phyloP scores from a whole-genome alignment of 2,329 filamentous ascomycete genomes.

The Plectosphaerella cucumerina region DNA sequence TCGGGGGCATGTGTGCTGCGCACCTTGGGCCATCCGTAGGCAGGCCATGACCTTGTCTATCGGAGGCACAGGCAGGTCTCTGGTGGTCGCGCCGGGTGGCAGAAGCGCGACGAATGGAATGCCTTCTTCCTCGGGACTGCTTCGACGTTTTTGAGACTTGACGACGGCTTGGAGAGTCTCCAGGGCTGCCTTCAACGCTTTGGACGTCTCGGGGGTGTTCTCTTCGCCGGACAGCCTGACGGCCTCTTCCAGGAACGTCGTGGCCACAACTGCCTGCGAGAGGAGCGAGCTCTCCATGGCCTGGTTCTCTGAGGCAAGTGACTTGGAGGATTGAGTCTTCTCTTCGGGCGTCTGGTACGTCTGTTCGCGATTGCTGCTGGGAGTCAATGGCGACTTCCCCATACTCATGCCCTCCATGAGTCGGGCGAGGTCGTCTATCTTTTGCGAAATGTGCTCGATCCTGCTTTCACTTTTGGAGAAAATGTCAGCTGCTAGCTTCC shows the following conservation, averaged over 20 bases:
- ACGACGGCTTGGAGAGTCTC: conserved; percentile 10
- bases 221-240: conserved; percentile 4
- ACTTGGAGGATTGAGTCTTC: neutral
- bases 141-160: conserved; percentile 8
- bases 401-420: neutral
- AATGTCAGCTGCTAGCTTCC: neutral
- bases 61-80: conserved; percentile 10
- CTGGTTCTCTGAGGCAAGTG: conserved; percentile 4
- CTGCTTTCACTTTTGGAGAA: conserved; percentile 1
- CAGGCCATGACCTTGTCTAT: conserved; percentile 10
- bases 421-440: conserved; percentile 5
- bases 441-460: conserved; percentile 5
- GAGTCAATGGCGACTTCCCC: too few relatives aligned
- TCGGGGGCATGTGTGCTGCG: neutral
- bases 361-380: neutral
- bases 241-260: conserved; percentile 12
- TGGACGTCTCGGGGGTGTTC: neutral
- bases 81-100: conserved; percentile 2
- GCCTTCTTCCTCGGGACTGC: conserved; percentile 6
- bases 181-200: conserved; percentile 15
- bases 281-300: conserved; percentile 14
- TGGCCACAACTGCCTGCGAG: conserved; percentile 16
- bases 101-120: conserved; percentile 3
- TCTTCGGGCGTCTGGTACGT: neutral
- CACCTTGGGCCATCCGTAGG: conserved; percentile 11